A percentile compares a stretch with the other conserved stretches of the same genome.
These are phyloP conservation scores for Aspergillus bombycis DNA, from an alignment of 2,329 filamentous ascomycete genomes.

Conservation along the genomic window DNA sequence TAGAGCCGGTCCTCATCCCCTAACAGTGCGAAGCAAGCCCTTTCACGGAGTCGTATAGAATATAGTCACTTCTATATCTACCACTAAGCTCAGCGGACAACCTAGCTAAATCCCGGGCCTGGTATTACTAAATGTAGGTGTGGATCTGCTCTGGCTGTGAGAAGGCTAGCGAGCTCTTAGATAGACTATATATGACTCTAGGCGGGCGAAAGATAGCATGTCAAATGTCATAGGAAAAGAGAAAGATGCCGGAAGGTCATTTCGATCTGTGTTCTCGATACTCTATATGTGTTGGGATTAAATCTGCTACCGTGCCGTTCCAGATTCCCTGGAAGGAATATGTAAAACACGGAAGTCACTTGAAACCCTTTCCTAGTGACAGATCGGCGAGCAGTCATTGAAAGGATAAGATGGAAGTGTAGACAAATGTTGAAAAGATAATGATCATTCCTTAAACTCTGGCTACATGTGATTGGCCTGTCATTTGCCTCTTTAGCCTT, in stretches of 20 bases:
- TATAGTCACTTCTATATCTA: too few species aligned
- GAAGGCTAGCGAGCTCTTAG: background rate
- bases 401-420: too few species aligned
- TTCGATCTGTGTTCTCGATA: background rate
- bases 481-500: background rate
- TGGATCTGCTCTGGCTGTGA: background rate
- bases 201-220: background rate
- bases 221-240: background rate
- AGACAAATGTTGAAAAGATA: background rate
- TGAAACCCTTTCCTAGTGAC: background rate
- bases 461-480: background rate
- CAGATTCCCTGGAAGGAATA: background rate
- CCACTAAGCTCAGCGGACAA: too few species aligned
- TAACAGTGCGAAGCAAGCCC: too few species aligned
- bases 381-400: background rate
- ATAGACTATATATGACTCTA: background rate
- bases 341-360: background rate
- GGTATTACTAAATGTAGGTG: background rate
- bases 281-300: background rate
- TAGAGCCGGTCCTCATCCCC: too few species aligned
- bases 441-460: background rate
- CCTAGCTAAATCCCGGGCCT: too few species aligned
- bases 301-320: background rate
- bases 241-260: background rate
- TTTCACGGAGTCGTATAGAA: too few species aligned